Conservation (phyloP, 768 basidiomycete species). For the Tubosaeta sp. region DNA sequence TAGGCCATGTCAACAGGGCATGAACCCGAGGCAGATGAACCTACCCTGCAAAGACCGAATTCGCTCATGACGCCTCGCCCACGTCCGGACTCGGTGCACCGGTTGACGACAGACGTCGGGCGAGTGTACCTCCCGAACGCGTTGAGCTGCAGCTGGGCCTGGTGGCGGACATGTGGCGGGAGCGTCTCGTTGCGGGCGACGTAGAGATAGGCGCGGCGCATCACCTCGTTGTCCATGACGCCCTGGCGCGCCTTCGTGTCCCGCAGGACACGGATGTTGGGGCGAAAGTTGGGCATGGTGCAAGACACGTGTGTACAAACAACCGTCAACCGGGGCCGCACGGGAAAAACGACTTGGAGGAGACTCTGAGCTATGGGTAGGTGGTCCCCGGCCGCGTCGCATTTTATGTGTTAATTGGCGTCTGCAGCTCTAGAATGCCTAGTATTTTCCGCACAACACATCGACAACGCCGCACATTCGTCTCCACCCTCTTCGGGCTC, state of each 20-base stretch:
- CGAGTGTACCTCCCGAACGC: constrained; percentile 78
- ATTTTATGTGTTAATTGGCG: constrained; percentile 38
- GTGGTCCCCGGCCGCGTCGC: background rate
- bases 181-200: constrained; percentile 89
- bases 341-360: too few relatives aligned
- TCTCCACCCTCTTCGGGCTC: constrained; percentile 74
- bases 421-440: constrained; percentile 53
- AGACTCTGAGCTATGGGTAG: constrained; percentile 19
- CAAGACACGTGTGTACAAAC: constrained; percentile 12
- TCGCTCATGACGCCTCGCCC: constrained; percentile 87
- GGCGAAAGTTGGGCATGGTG: constrained; percentile 27
- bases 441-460: constrained; percentile 54
- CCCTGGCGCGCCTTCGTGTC: constrained; percentile 75
- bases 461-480: constrained; percentile 61
- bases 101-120: constrained; percentile 84
- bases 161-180: constrained; percentile 85
- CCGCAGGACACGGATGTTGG: constrained; percentile 56
- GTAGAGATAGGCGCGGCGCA: constrained; percentile 86
- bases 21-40: constrained; percentile 6
- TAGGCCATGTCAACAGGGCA: background rate
- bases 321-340: constrained; percentile 15
- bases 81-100: constrained; percentile 80
- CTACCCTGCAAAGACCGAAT: constrained; percentile 80
- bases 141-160: constrained; percentile 92
- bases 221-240: constrained; percentile 71